Evolutionary conservation across 768 basidiomycete species (phyloP).

Genomic region (Pleurotus tuber-regium): DNA sequence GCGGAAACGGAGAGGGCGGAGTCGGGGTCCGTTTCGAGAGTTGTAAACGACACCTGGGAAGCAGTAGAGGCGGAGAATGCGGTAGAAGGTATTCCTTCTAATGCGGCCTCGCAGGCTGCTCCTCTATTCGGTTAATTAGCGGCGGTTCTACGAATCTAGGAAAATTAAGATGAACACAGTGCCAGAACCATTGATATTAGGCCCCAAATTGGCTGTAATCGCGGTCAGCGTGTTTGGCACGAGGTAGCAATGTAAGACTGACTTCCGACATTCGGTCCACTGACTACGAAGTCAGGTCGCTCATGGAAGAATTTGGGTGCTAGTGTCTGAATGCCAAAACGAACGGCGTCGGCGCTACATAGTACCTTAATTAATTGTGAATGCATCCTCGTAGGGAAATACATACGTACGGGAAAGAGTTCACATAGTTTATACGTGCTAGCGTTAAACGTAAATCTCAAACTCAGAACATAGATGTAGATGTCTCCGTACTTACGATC

Average conservation of each 20-base stretch:
- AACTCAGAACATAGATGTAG: too few relatives aligned
- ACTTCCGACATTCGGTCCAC: slow-evolving; percentile 25
- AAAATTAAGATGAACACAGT: slow-evolving; percentile 17
- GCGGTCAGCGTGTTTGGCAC: background rate
- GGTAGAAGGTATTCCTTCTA: slow-evolving; percentile 31
- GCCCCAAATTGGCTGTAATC: slow-evolving; percentile 19
- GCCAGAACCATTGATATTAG: slow-evolving; percentile 21
- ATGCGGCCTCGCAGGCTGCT: slow-evolving; percentile 34
- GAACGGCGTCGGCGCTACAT: slow-evolving; percentile 25
- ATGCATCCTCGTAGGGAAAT: background rate
- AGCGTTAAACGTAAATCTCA: too few relatives aligned
- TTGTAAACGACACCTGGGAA: slow-evolving; percentile 20
- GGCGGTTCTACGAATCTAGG: background rate
- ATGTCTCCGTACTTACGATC: slow-evolving; percentile 20
- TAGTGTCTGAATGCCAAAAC: slow-evolving; percentile 28
- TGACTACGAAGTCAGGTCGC: slow-evolving; percentile 28
- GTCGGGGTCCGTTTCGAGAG: slow-evolving; percentile 12
- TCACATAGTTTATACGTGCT: slow-evolving; percentile 33
- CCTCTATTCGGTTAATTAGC: slow-evolving; percentile 22
- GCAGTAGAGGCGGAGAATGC: slow-evolving; percentile 30
- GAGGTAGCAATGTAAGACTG: too few relatives aligned
- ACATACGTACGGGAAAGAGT: slow-evolving; percentile 28
- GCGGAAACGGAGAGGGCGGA: slow-evolving; percentile 12
- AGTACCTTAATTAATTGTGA: background rate
- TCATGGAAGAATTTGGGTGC: slow-evolving; percentile 24